Evolutionary conservation across 2,329 filamentous ascomycete genomes (phyloP).

Genomic region (Botrytis aclada): DNA sequence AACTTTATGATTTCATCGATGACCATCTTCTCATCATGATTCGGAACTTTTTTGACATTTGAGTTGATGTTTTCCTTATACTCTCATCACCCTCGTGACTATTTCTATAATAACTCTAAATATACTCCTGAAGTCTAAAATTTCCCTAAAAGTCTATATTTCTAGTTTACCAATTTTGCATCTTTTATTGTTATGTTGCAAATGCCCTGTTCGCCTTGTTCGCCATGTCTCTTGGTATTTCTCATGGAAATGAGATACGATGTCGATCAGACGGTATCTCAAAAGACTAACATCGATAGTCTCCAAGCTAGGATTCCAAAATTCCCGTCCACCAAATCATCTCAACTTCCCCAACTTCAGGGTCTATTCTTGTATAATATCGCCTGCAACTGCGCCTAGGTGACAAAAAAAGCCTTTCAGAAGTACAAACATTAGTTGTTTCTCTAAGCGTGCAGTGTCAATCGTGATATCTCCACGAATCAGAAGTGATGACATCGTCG

Average conservation of each 20-base stretch:
- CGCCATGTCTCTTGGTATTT: neutral
- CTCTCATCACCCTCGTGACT: neutral
- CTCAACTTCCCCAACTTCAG: neutral
- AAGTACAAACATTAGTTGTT: neutral
- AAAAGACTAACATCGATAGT: slow-evolving; percentile 3
- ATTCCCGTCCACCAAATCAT: neutral
- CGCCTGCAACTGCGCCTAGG: slow-evolving; percentile 2
- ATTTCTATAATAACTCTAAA: neutral
- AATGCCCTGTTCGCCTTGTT: neutral
- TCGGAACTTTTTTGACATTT: neutral
- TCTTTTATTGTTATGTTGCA: neutral
- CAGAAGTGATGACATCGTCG: neutral
- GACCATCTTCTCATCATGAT: neutral
- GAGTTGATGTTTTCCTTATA: neutral
- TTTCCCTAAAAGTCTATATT: neutral
- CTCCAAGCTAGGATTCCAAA: neutral
- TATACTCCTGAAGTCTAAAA: neutral
- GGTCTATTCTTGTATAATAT: neutral
- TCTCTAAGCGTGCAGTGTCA: neutral
- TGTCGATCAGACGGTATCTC: neutral
- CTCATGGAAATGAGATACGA: slow-evolving; percentile 3
- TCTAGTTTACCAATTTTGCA: neutral
- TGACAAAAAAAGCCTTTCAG: neutral
- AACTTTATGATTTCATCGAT: neutral
- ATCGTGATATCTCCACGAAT: slow-evolving; percentile 8